These are phyloP conservation scores for Bruguiera hainesii DNA, from an alignment of 441 rosid species.

Conservation along the genomic window DNA sequence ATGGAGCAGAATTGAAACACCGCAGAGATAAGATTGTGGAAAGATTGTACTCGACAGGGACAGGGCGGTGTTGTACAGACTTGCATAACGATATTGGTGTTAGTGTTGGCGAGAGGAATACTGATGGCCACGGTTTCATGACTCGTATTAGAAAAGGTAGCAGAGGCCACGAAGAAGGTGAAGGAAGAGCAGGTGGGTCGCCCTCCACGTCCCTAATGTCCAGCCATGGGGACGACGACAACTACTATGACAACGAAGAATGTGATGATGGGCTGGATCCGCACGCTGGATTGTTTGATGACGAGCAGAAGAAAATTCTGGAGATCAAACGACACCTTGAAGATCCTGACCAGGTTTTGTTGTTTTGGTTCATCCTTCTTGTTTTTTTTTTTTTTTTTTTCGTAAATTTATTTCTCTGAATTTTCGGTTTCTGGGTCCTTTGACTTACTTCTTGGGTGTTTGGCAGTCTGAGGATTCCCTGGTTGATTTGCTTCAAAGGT, in stretches of 20 bases:
- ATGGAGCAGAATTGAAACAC: conserved; percentile 23
- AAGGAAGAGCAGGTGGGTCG: not conserved
- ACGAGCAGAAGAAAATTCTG: conserved; percentile 57
- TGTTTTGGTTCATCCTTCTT: too few relatives aligned
- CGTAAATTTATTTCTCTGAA: not conserved
- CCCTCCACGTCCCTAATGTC: not conserved
- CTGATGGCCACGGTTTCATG: not conserved
- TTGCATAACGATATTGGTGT: conserved; percentile 40
- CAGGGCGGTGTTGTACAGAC: conserved; percentile 45
- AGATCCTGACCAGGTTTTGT: conserved; percentile 56
- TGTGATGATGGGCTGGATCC: conserved; percentile 45
- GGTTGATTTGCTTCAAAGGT: conserved; percentile 82
- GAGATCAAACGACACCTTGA: conserved; percentile 68
- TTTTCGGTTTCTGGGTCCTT: conserved; percentile 11
- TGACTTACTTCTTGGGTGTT: conserved; percentile 20
- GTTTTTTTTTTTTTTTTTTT: too few relatives aligned
- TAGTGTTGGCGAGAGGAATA: conserved; percentile 24
- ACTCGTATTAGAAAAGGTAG: too few relatives aligned
- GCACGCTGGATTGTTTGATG: conserved; percentile 68
- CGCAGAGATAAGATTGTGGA: conserved; percentile 24
- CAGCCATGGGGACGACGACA: conserved; percentile 21
- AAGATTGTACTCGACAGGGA: conserved; percentile 58
- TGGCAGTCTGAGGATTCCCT: conserved; percentile 75
- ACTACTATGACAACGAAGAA: conserved; percentile 11
- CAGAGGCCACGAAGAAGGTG: not conserved